Base-by-base conservation (phyloP, 2,329 filamentous ascomycete species). In the Monosporascus sp. region DNA sequence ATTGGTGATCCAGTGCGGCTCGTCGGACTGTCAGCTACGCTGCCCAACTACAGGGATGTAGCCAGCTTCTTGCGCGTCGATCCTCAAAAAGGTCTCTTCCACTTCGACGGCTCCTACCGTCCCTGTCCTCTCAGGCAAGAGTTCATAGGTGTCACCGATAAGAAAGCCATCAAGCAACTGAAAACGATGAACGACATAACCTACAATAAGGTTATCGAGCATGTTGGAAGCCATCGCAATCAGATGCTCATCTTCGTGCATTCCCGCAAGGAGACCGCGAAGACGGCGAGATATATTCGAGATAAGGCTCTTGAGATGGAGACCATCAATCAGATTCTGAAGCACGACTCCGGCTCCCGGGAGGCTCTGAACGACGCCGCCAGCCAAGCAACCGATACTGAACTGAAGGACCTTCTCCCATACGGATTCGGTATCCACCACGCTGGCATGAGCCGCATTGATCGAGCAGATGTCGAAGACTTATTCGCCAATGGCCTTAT, bases 181-280 rank as follows among this genome's bases (percentile, higher is more conserved):
- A 97, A 97, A 79, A 95, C 89, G 1, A 99, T 99, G 94, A 99
- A 99, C 66, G 94, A 99, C 63, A 92, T 99, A 51, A 97, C 91
- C 53, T 99, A 99, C 71, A 95, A 86, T 59, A 99, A 99, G 71
- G 92, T 97, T 27, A 82, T 99, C 51, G 94, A 99, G 70, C 93
- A 97, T 67, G 93, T 97, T 31, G 94, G 94, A 6, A 86, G 88
- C 54, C 88, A 95, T 65, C 85, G 89, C 58, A 96, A 99, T 64
- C 94, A 99, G 70, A 97, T 99, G 92, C 83, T 99, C 39, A 96
- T 99, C 54, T 99, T 99, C 66, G 94, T 99, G 6, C 95, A 99
- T 69, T 99, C 95, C 37, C 83, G 94, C 63, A 99, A 99, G 67
- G 95, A 99, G 71, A 99, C 95, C 0, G 91, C 92, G 8, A 99